These are phyloP conservation scores for Trichoderma breve DNA, from an alignment of 2,329 filamentous ascomycete genomes.

Conservation along the genomic window DNA sequence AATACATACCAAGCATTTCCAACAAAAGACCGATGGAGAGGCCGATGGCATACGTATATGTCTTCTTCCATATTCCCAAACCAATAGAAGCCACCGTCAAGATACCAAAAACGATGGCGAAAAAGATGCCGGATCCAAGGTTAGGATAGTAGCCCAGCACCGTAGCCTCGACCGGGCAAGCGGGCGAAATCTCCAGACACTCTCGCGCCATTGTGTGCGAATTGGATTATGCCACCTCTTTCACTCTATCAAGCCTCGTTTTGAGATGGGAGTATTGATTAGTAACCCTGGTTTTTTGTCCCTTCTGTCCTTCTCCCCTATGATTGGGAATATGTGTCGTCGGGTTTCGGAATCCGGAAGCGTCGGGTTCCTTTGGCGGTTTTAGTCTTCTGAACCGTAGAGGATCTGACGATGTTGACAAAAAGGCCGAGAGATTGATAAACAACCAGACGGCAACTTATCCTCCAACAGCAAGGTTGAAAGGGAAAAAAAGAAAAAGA, in stretches of 20 bases:
- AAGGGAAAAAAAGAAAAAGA: neutral
- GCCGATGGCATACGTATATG: constrained; percentile 54
- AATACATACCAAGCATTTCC: constrained; percentile 49
- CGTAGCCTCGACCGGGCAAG: constrained; percentile 52
- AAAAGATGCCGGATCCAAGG: constrained; percentile 54
- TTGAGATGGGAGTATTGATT: neutral
- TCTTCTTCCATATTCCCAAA: constrained; percentile 49
- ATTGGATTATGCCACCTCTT: neutral
- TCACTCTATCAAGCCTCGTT: neutral
- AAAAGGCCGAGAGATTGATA: neutral
- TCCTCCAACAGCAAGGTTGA: neutral
- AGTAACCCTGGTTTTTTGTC: neutral
- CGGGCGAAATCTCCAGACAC: constrained; percentile 37
- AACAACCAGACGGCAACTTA: too few relatives aligned
- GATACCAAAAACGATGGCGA: constrained; percentile 49
- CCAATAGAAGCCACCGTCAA: constrained; percentile 41
- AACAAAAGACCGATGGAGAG: constrained; percentile 49
- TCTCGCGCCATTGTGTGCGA: constrained; percentile 13
- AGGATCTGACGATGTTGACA: neutral
- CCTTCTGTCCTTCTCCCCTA: neutral
- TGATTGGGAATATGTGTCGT: neutral
- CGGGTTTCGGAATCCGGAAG: constrained; percentile 13
- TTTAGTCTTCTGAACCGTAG: neutral
- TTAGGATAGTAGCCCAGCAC: constrained; percentile 58
- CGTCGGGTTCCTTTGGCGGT: neutral